Conservation (phyloP, 371 early-diverging fungal species). For the Apophysomyces ossiformis region DNA sequence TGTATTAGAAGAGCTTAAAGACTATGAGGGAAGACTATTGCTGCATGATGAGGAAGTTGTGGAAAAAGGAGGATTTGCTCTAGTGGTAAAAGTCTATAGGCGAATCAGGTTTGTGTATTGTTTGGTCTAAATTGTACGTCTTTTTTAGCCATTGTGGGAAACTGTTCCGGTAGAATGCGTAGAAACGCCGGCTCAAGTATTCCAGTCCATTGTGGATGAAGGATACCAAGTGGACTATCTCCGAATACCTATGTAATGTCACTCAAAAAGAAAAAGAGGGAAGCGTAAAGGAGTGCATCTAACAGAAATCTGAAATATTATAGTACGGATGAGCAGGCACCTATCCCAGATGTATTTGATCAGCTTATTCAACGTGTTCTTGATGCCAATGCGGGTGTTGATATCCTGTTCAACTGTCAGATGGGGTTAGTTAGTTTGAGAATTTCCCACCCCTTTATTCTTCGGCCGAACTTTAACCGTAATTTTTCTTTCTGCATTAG, state of each 20-base stretch:
- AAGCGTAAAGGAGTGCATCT: no score
- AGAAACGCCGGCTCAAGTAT: slow-evolving; percentile 67
- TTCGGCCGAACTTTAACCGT: neutral
- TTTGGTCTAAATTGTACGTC: neutral
- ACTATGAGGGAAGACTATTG: slow-evolving; percentile 60
- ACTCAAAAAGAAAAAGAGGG: no score
- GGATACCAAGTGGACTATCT: slow-evolving; percentile 70
- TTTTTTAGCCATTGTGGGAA: slow-evolving; percentile 66
- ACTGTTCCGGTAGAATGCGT: slow-evolving; percentile 51
- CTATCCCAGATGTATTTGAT: slow-evolving; percentile 80
- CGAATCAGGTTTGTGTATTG: neutral
- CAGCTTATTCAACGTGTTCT: slow-evolving; percentile 58
- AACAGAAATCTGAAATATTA: no score
- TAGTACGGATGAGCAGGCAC: slow-evolving; percentile 80
- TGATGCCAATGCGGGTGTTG: slow-evolving; percentile 43
- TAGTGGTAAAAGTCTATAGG: slow-evolving; percentile 48
- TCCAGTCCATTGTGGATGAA: slow-evolving; percentile 51
- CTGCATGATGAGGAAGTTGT: slow-evolving; percentile 65
- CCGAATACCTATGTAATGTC: slow-evolving; percentile 65
- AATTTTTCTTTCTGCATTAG: slow-evolving; percentile 26
- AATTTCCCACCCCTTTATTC: no score
- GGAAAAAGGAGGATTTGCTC: slow-evolving; percentile 44
- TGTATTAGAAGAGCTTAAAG: slow-evolving; percentile 56
- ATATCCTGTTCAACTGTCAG: slow-evolving; percentile 79
- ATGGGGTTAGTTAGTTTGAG: slow-evolving; percentile 62